These are phyloP conservation scores for Talaromyces wortmannii DNA, from an alignment of 495 filamentous ascomycete species.

Conservation along the genomic window DNA sequence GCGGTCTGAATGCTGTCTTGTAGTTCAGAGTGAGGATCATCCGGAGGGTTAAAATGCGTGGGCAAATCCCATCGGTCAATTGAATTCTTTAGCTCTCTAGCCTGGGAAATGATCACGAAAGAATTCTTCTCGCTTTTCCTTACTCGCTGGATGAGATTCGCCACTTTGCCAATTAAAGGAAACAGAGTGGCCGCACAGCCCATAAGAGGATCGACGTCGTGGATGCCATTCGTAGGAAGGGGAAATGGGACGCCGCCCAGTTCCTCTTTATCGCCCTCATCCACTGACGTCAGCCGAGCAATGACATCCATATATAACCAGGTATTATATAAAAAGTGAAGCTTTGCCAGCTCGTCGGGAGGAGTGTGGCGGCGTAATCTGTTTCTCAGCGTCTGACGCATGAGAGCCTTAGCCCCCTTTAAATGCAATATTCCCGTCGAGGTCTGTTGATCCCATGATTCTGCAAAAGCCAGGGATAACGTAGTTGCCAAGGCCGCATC, in stretches of 20 bases:
- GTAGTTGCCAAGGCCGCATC: slow-evolving; percentile 71
- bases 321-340: slow-evolving; percentile 69
- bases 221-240: slow-evolving; percentile 33
- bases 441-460: slow-evolving; percentile 72
- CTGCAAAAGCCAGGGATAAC: slow-evolving; percentile 66
- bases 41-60: slow-evolving; percentile 49
- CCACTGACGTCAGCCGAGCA: slow-evolving; percentile 62
- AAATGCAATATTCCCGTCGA: slow-evolving; percentile 71
- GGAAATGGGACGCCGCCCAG: slow-evolving; percentile 39
- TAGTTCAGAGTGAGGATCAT: slow-evolving; percentile 59
- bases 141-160: slow-evolving; percentile 60
- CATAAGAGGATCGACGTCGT: slow-evolving; percentile 69
- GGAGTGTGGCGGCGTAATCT: slow-evolving; percentile 24
- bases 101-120: slow-evolving; percentile 54
- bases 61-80: slow-evolving; percentile 63
- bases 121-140: slow-evolving; percentile 52
- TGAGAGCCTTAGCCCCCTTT: slow-evolving; percentile 58
- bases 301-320: slow-evolving; percentile 84
- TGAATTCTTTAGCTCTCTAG: slow-evolving; percentile 54
- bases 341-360: slow-evolving; percentile 41
- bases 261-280: slow-evolving; percentile 48
- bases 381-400: slow-evolving; percentile 48
- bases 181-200: slow-evolving; percentile 68
- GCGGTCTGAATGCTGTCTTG: slow-evolving; percentile 66
- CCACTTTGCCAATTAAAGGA: slow-evolving; percentile 64